Evolutionary conservation across 2,329 filamentous ascomycete species (phyloP).

Genomic region (Amesomyces nigricolor): DNA sequence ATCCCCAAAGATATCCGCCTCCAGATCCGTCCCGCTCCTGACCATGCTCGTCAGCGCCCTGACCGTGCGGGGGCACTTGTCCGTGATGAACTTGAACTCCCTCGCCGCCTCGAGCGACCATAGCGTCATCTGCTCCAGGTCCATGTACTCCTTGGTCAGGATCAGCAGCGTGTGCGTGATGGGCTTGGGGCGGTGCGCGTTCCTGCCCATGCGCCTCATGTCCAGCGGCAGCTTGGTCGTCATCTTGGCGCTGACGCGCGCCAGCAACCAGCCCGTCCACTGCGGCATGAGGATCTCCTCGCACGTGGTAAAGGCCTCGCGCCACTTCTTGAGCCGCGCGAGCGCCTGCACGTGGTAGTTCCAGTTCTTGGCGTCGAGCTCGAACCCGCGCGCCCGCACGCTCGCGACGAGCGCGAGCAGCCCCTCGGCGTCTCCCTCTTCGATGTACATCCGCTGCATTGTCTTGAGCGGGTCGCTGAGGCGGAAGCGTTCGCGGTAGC

Average conservation of each 20-base stretch:
- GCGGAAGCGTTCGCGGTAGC: slow-evolving; percentile 48
- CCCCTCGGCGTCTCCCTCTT: slow-evolving; percentile 38
- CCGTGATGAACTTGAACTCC: slow-evolving; percentile 36
- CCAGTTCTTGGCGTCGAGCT: slow-evolving; percentile 71
- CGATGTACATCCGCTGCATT: slow-evolving; percentile 43
- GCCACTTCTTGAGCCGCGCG: slow-evolving; percentile 50
- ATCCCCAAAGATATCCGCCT: slow-evolving; percentile 17
- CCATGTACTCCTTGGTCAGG: slow-evolving; percentile 46
- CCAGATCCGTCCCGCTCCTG: slow-evolving; percentile 13
- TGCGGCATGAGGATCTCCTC: slow-evolving; percentile 72
- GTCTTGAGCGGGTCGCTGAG: slow-evolving; percentile 45
- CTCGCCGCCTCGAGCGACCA: slow-evolving; percentile 45
- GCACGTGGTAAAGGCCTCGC: slow-evolving; percentile 66
- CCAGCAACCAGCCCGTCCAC: slow-evolving; percentile 66
- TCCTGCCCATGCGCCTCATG: slow-evolving; percentile 35
- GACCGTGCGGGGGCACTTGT: slow-evolving; percentile 37
- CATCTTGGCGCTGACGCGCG: slow-evolving; percentile 27
- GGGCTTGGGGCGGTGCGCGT: slow-evolving; percentile 36
- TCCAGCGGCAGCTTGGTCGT: slow-evolving; percentile 34
- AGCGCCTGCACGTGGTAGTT: slow-evolving; percentile 69
- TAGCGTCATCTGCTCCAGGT: slow-evolving; percentile 42
- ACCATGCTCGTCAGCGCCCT: slow-evolving; percentile 19
- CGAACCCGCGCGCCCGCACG: slow-evolving; percentile 63
- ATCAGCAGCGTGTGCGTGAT: slow-evolving; percentile 42
- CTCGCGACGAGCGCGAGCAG: slow-evolving; percentile 48